Evolutionary conservation across 2,329 filamentous ascomycete genomes (phyloP).

Genomic region (Akanthomyces lecanii): DNA sequence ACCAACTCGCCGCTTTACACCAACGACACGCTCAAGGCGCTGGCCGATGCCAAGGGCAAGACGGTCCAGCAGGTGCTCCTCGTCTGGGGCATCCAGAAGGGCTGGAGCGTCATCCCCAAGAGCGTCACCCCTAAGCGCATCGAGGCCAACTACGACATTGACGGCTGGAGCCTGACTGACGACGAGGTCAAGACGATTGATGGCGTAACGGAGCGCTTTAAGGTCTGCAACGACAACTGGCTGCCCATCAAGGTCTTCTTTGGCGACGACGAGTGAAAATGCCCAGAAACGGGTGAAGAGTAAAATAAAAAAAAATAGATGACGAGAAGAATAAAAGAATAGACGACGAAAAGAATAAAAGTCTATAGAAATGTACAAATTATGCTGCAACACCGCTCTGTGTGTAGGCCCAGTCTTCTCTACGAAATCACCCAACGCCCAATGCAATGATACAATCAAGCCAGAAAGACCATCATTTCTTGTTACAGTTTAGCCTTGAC

Average conservation of each 20-base stretch:
- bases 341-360: not conserved
- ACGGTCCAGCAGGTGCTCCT: conserved; percentile 72
- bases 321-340: not conserved
- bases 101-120: conserved; percentile 83
- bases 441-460: conserved; percentile 10
- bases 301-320: not conserved
- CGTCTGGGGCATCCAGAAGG: conserved; percentile 75
- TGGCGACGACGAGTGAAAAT: conserved; percentile 65
- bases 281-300: not conserved
- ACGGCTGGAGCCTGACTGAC: conserved; percentile 68
- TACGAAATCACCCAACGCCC: not conserved
- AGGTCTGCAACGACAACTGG: conserved; percentile 74
- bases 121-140: conserved; percentile 70
- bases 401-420: not conserved
- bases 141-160: conserved; percentile 68
- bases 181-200: conserved; percentile 69
- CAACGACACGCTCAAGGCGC: conserved; percentile 56
- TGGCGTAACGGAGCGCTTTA: conserved; percentile 70
- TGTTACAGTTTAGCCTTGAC: conserved; percentile 36
- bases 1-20: conserved; percentile 67
- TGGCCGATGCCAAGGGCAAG: conserved; percentile 64
- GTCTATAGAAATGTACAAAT: conserved; percentile 9
- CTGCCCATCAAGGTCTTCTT: conserved; percentile 77
- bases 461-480: not conserved
- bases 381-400: not conserved